Base-by-base conservation (phyloP, 441 rosid species). In the Erodium moschatum region DNA sequence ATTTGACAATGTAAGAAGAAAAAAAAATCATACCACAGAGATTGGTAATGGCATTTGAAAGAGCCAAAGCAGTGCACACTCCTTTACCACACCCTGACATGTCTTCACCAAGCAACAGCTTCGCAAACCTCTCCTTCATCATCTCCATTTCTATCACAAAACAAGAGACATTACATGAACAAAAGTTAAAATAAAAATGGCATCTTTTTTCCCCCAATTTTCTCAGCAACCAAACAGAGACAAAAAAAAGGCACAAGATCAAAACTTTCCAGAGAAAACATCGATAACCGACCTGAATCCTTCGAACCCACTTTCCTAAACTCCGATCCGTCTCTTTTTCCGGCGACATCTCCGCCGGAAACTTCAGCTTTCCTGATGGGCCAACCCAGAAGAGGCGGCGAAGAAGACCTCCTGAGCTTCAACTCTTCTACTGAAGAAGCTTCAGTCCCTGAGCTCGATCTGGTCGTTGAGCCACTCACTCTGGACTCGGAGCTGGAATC, bases 41-140 rank as follows among this genome's bases (percentile, higher is more conserved):
- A 77, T 87, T 87, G 44, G 91, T 87, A 63, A 85, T 81, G 74
- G 91, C 83, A 78, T 85, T 87, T 35, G 87, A 83, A 69, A 85
- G 82, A 33, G 91, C 91, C 76, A 84, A 70, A 77, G 89, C 85
- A 7, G 89, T 77, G 73, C 86, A 84, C 13, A 79, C 91, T 7
- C 91, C 91, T 76, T 82, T 81, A 0, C 91, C 91, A n/a, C 86
- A 87, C 20, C 91, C 91, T 67, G 89, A 87, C 91, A 87, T 87
- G 74, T 87, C 91, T 69, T 87, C 91, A 11, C 91, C 91, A 68
- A 87, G 92, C 67, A 85, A 65, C 76, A 87, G 76, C 69, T 85
- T 87, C n/a, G 89, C 84, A 78, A 83, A 87, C 48, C 86, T 85
- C 81, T 87, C 91, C 78, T 82, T 87, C 88, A 87, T 87, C 87